Percentiles rank a stretch among this genome's conserved stretches.
Conservation (phyloP, 1,284 basidiomycete genomes). For the Ceratobasidium sp. region DNA sequence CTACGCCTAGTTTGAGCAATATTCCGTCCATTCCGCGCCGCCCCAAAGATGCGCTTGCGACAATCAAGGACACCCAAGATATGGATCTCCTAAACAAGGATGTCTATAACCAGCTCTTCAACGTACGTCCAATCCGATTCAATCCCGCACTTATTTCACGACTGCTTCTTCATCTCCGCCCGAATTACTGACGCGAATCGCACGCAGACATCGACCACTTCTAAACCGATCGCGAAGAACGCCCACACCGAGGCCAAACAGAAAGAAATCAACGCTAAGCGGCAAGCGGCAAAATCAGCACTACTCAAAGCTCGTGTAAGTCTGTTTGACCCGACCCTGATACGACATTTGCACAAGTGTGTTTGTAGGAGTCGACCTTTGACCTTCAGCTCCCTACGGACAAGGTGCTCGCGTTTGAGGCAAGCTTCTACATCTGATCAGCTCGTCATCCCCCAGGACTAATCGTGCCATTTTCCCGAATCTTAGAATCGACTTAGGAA, state of each 20-base stretch:
- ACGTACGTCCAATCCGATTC: slow-evolving; percentile 13
- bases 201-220: background rate
- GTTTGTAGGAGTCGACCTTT: slow-evolving; percentile 15
- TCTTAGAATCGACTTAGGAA: slow-evolving; percentile 21
- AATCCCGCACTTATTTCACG: background rate
- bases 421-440: slow-evolving; percentile 4
- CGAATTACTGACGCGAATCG: background rate
- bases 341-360: background rate
- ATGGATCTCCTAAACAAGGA: slow-evolving; percentile 36
- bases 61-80: slow-evolving; percentile 29
- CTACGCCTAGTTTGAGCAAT: background rate
- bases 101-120: slow-evolving; percentile 37
- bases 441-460: background rate
- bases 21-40: slow-evolving; percentile 28
- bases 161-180: background rate
- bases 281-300: slow-evolving; percentile 27
- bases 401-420: slow-evolving; percentile 37
- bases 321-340: background rate
- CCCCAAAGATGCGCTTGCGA: slow-evolving; percentile 11
- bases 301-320: slow-evolving; percentile 26
- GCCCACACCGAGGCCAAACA: slow-evolving; percentile 31
- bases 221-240: slow-evolving; percentile 33
- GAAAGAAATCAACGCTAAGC: slow-evolving; percentile 32
- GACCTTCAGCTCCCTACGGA: slow-evolving; percentile 35
- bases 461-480: background rate